Evolutionary conservation across 352 stramenopile species (phyloP).

Genomic region (Achlya hypogyna): DNA sequence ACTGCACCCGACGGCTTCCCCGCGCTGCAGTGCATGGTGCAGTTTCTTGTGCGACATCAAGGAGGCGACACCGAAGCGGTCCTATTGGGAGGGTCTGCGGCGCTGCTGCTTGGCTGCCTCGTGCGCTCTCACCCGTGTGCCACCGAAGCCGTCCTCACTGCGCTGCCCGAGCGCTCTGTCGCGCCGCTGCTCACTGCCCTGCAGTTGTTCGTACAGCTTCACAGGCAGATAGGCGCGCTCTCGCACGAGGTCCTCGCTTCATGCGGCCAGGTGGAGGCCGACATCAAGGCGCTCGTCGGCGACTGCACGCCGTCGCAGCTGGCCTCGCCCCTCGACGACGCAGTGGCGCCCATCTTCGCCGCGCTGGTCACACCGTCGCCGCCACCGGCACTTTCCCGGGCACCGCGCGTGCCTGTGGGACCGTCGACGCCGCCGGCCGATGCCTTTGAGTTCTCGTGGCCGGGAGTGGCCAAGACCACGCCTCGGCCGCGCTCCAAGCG

Average conservation of each 20-base stretch:
- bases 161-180: constrained; percentile 38
- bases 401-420: neutral
- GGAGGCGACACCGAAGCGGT: constrained; percentile 40
- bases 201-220: constrained; percentile 53
- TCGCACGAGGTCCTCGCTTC: constrained; percentile 55
- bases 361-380: neutral
- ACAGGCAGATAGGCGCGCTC: constrained; percentile 65
- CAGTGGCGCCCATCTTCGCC: neutral
- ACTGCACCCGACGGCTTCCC: too few species aligned
- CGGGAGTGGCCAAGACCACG: neutral
- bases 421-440: neutral
- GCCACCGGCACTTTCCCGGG: neutral
- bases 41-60: neutral
- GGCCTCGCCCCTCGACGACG: neutral
- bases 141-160: constrained; percentile 27
- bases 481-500: neutral
- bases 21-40: neutral
- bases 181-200: constrained; percentile 44
- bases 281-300: constrained; percentile 34
- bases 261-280: constrained; percentile 54
- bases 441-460: neutral
- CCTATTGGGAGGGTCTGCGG: constrained; percentile 55
- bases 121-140: constrained; percentile 44
- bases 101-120: constrained; percentile 59
- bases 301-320: neutral